These are phyloP conservation scores for Phoma sp. DNA, from an alignment of 2,329 filamentous ascomycete genomes.

Conservation along the genomic window DNA sequence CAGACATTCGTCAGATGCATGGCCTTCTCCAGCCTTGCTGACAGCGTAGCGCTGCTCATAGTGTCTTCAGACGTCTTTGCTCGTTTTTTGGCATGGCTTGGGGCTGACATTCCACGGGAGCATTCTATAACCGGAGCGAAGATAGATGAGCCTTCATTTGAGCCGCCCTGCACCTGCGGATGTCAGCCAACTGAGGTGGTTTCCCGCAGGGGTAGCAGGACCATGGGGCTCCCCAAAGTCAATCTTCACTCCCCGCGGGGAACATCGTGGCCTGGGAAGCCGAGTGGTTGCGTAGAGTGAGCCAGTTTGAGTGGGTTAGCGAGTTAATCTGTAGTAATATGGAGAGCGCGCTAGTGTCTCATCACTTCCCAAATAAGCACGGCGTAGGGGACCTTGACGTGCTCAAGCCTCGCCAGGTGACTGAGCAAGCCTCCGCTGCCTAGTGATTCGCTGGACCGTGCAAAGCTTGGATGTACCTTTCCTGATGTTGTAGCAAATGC, in stretches of 20 bases:
- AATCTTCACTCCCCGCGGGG: neutral
- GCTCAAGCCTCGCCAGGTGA: constrained; percentile 15
- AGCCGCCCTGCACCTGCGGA: constrained; percentile 1
- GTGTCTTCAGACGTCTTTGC: neutral
- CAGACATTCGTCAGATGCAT: neutral
- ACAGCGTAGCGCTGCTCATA: neutral
- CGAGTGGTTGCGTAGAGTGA: constrained; percentile 24
- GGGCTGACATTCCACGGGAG: neutral
- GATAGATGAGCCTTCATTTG: constrained; percentile 4
- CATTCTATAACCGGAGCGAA: neutral
- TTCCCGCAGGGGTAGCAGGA: constrained; percentile 1
- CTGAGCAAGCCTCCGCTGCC: constrained; percentile 10
- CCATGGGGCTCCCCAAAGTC: neutral
- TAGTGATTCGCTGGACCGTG: constrained; percentile 2
- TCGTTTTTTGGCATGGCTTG: neutral
- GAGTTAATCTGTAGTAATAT: constrained; percentile 24
- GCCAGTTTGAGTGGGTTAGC: constrained; percentile 24
- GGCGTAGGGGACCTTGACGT: constrained; percentile 6
- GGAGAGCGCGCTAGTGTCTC: constrained; percentile 9
- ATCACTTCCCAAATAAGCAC: constrained; percentile 11
- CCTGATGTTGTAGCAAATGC: neutral
- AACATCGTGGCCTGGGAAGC: neutral
- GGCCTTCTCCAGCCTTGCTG: neutral
- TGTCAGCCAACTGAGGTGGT: neutral
- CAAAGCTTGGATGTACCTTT: constrained; percentile 13